Evolutionary conservation across 305 asterid genomes (phyloP).

Genomic region (Fraxinus xanthoxyloides): DNA sequence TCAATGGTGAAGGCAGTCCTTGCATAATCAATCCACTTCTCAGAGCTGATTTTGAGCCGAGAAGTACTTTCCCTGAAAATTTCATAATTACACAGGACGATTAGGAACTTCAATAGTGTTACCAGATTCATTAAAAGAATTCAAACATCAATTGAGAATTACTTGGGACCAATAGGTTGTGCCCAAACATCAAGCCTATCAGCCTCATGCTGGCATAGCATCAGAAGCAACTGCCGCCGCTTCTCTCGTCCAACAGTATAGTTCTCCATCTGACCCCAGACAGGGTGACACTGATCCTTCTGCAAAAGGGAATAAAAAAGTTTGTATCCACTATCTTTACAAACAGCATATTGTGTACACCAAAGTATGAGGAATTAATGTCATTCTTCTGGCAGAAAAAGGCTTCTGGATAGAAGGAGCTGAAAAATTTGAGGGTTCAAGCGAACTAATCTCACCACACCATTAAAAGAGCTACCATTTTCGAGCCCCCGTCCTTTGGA

Average conservation of each 20-base stretch:
- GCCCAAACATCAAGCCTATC: slow-evolving; percentile 99
- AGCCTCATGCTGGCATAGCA: slow-evolving; percentile 96
- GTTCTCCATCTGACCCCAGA: slow-evolving; percentile 97
- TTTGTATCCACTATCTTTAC: slow-evolving; percentile 18
- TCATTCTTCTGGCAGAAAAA: slow-evolving; percentile 1
- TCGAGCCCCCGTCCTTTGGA: slow-evolving; percentile 53
- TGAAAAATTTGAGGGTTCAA: slow-evolving; percentile 21
- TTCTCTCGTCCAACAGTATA: slow-evolving; percentile 83
- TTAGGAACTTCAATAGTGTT: slow-evolving; percentile 17
- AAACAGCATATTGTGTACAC: slow-evolving; percentile 22
- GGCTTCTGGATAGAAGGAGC: slow-evolving; percentile 6
- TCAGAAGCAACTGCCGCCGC: slow-evolving; percentile 83
- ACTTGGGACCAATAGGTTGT: slow-evolving; percentile 91
- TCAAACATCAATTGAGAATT: slow-evolving; percentile 25
- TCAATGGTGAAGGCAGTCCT: slow-evolving; percentile 92
- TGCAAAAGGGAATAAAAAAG: slow-evolving; percentile 32
- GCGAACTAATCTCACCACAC: slow-evolving; percentile 56
- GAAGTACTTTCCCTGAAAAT: slow-evolving; percentile 66
- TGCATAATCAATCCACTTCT: slow-evolving; percentile 84
- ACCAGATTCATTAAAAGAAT: slow-evolving; percentile 16
- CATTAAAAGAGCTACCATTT: slow-evolving; percentile 57
- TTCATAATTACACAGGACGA: slow-evolving; percentile 19
- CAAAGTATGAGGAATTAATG: slow-evolving; percentile 1
- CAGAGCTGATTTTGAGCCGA: slow-evolving; percentile 81
- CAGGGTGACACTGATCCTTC: slow-evolving; percentile 88